Percentiles rank a stretch among this genome's conserved stretches.
These are phyloP conservation scores for Pichia occidentalis DNA, from an alignment of 805 yeast species.

Conservation along the genomic window DNA sequence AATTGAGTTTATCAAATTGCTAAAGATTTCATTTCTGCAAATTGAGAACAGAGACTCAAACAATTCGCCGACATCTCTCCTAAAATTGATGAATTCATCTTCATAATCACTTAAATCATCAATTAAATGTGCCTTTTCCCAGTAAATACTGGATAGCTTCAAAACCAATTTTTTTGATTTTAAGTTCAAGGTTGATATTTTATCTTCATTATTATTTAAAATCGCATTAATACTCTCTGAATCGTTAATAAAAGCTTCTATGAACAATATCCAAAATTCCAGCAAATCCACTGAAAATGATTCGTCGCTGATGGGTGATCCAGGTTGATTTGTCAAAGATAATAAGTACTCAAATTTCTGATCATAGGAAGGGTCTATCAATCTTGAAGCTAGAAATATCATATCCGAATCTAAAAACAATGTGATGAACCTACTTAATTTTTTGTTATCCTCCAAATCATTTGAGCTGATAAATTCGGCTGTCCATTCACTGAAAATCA, in stretches of 20 bases:
- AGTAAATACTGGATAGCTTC: constrained; percentile 54
- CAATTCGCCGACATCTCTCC: constrained; percentile 72
- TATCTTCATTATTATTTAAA: constrained; percentile 31
- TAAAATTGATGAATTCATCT: constrained; percentile 57
- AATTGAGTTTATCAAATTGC: constrained; percentile 35
- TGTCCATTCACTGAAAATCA: constrained; percentile 45
- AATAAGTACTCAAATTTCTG: constrained; percentile 43
- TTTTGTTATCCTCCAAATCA: constrained; percentile 31
- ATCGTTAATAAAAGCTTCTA: constrained; percentile 50
- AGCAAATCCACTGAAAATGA: constrained; percentile 46
- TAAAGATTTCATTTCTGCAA: constrained; percentile 47
- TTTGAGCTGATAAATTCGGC: constrained; percentile 29
- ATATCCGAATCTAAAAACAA: constrained; percentile 43
- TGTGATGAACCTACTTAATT: constrained; percentile 40
- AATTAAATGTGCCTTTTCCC: constrained; percentile 53
- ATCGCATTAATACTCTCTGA: constrained; percentile 30
- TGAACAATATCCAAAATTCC: constrained; percentile 63
- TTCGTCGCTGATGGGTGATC: constrained; percentile 56
- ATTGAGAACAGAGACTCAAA: constrained; percentile 66
- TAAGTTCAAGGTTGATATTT: constrained; percentile 21
- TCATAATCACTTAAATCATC: constrained; percentile 30
- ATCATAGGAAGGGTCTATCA: constrained; percentile 32
- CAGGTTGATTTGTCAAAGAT: constrained; percentile 49
- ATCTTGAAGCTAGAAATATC: constrained; percentile 34
- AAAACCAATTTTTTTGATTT: constrained; percentile 38